A percentile compares a stretch with the other conserved stretches of the same genome.
Evolutionary conservation across 2,329 filamentous ascomycete genomes (phyloP).

Genomic region (Rhynchosporium secalis): DNA sequence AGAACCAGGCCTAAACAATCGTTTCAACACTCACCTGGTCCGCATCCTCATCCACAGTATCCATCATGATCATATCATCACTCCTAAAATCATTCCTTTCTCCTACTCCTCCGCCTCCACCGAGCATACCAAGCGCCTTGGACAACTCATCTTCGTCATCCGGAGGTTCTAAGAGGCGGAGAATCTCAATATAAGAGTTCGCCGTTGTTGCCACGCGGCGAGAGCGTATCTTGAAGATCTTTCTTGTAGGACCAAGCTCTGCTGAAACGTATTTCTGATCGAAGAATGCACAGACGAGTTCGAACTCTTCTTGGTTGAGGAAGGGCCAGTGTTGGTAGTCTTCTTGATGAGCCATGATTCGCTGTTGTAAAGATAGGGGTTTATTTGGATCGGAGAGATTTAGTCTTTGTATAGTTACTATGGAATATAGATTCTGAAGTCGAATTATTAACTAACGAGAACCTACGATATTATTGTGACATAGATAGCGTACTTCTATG

Average conservation of each 20-base stretch:
- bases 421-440: no score
- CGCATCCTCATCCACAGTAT: conserved; percentile 33
- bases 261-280: conserved; percentile 60
- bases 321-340: conserved; percentile 56
- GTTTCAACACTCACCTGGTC: conserved; percentile 31
- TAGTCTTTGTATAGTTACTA: neutral
- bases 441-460: no score
- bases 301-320: conserved; percentile 62
- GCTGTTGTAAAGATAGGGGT: neutral
- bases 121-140: conserved; percentile 31
- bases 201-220: conserved; percentile 39
- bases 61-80: conserved; percentile 31
- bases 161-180: conserved; percentile 34
- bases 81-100: neutral
- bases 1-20: neutral
- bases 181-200: conserved; percentile 36
- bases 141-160: conserved; percentile 37
- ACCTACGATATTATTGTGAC: no score
- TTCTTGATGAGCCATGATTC: conserved; percentile 41
- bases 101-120: conserved; percentile 17
- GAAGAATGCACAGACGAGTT: conserved; percentile 62
- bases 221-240: conserved; percentile 56
- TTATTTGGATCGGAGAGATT: neutral
- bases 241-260: conserved; percentile 55
- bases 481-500: no score